Base-by-base conservation (phyloP, 805 yeast species). In the Suhomyces emberorum region DNA sequence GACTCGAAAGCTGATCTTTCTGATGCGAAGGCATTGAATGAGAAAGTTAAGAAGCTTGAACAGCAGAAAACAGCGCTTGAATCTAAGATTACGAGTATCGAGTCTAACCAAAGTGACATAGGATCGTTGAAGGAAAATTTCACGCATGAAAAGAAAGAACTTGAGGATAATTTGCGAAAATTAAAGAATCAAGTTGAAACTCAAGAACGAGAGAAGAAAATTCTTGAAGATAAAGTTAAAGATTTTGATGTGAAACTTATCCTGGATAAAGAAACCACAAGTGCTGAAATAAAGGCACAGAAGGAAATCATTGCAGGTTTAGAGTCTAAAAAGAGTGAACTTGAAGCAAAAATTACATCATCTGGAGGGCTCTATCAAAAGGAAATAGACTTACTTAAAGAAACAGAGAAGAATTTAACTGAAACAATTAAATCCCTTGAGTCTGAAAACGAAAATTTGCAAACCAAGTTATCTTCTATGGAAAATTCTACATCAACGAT, bases 221-320 rank as follows among this genome's bases (percentile, higher is more conserved):
- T 9, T 7, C 12, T n/a, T 9, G 12, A 23, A 23, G 12, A n/a
- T n/a, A 23, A n/a, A 23, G 12, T n/a, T 23, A 7, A 10, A 20
- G 23, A 7, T 10, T 20, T 20, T 20, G 10, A 20, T 7, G n/a
- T n/a, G n/a, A n/a, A n/a, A n/a, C 9, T 20, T 7, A 20, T 9
- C 9, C 9, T 20, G 9, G 22, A 20, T 7, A 7, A 7, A 1
- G 34, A 33, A 9, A 19, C 34, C 25, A 20, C 12, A n/a, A 25
- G 17, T 20, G 11, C 30, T 10, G 41, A 38, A 12, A 21, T 18
- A 22, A 24, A 22, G 14, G n/a, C 29, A 12, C 34, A 33, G 12
- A 33, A 46, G 33, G 49, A 42, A 28, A 49, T 46, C 30, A 31
- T 49, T 15, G 15, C 26, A 19, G 28, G 19, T 1, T 22, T 42